Evolutionary conservation across 495 filamentous ascomycete genomes (phyloP), one percentile per base, ranked within the genome.

Genomic region (Hyaloscypha bicolor): DNA sequence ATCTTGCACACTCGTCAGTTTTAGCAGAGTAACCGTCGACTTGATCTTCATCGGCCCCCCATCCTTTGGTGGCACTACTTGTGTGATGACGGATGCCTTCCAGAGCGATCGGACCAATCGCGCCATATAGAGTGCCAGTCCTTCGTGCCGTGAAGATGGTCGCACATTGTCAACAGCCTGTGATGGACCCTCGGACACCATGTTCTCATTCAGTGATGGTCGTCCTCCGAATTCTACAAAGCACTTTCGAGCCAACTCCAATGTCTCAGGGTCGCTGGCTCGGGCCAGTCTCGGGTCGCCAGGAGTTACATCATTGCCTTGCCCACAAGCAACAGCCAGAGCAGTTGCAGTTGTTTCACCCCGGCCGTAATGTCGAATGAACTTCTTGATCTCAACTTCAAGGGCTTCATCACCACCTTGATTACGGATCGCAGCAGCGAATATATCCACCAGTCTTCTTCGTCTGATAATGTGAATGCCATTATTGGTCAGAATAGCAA

Each of bases 321-420:
- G 93, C 14, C 94, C 93, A 75, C 95, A 99, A 16, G 93, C 93
- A n/a, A 98, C 95, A 9, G 96, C 96, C 25, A 99, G 82, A 11
- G 96, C 93, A 62, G 93, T 94, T 0, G 96, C 92, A 68, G 93
- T 87, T 0, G 90, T 93, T 75, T 99, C 95, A 2, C 86, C 87
- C 1, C 91, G 85, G 39, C 96, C 96, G 76, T 98, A 97, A 4
- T 85, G 83, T 39, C 85, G 82, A 64, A 93, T 90, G 72, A 98
- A 97, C 62, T 86, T 91, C 62, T 89, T 90, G 51, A 94, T 81
- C 63, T 97, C 91, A 2, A 82, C 87, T 60, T 96, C 91, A 4
- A 93, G 73, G 4, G 88, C 93, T 52, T 97, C 93, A 9, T 94
- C 89, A 39, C 90, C 88, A 12, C 86, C 82, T n/a, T 88, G 86